Conservation (phyloP, 805 yeast genomes). For the Schizosaccharomyces octosporus region DNA sequence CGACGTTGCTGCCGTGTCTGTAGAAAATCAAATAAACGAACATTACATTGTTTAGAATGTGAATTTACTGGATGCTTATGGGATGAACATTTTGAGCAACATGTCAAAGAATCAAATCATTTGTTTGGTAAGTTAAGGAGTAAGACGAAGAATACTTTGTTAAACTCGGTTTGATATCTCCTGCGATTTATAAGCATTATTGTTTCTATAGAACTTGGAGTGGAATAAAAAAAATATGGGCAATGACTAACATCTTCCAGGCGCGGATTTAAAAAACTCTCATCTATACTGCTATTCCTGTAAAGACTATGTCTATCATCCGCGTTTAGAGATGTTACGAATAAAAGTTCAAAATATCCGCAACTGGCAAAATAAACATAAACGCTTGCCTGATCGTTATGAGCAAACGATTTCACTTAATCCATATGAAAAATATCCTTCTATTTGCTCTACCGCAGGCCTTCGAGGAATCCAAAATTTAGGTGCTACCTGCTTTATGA, state of each 20-base stretch:
- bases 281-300: conserved; percentile 61
- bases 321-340: conserved; percentile 29
- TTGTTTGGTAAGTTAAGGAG: conserved; percentile 7
- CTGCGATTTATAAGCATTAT: not conserved
- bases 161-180: too few relatives aligned
- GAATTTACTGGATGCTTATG: conserved; percentile 8
- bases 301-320: conserved; percentile 41
- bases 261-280: conserved; percentile 44
- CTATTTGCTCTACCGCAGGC: conserved; percentile 45
- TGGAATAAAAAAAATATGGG: not conserved
- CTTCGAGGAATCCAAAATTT: conserved; percentile 70
- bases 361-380: not conserved
- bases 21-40: not conserved
- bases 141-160: too few relatives aligned
- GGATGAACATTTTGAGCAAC: conserved; percentile 8
- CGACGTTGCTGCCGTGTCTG: not conserved
- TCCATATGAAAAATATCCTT: conserved; percentile 10
- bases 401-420: not conserved
- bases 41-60: conserved; percentile 9
- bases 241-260: conserved; percentile 16
- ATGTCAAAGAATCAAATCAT: conserved; percentile 8
- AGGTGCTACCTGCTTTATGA: conserved; percentile 96
- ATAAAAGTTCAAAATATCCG: conserved; percentile 2
- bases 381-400: not conserved
- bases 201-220: too few relatives aligned